Percentiles rank a stretch among this genome's conserved stretches.
Conservation (phyloP, 1,284 basidiomycete genomes). For the Fomitopsis pinicola region DNA sequence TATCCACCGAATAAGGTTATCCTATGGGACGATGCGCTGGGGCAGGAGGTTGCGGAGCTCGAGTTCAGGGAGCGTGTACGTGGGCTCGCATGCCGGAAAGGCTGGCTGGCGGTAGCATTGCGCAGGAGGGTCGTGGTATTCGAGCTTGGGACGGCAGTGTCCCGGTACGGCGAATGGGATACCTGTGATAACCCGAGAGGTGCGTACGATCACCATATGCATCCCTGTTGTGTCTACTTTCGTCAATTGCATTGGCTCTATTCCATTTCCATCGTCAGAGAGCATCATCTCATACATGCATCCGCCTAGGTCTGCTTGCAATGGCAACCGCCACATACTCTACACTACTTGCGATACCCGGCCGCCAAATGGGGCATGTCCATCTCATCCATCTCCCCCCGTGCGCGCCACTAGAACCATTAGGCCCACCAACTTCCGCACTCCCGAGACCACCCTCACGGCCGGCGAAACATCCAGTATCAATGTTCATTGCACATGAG, state of each 20-base stretch:
- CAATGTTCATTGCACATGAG: conserved; percentile 86
- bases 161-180: conserved; percentile 78
- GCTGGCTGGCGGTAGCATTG: conserved; percentile 82
- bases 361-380: conserved; percentile 86
- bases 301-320: conserved; percentile 69
- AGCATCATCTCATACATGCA: neutral
- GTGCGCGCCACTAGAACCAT: conserved; percentile 53
- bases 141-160: conserved; percentile 57
- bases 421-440: conserved; percentile 42
- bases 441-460: conserved; percentile 46
- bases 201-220: conserved; percentile 30
- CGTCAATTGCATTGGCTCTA: conserved; percentile 4
- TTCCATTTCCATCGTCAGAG: neutral
- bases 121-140: conserved; percentile 79
- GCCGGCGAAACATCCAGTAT: conserved; percentile 59
- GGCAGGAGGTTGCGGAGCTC: conserved; percentile 79
- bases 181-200: conserved; percentile 87
- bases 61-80: conserved; percentile 89
- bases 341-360: conserved; percentile 83
- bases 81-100: conserved; percentile 75
- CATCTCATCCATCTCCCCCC: conserved; percentile 86
- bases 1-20: conserved; percentile 95
- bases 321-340: conserved; percentile 76
- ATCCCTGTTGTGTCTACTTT: neutral
- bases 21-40: conserved; percentile 80